A percentile compares a stretch with the other conserved stretches of the same genome.
phyloP scores from a whole-genome alignment of 2,329 filamentous ascomycete genomes.

The Sporothrix pallida region DNA sequence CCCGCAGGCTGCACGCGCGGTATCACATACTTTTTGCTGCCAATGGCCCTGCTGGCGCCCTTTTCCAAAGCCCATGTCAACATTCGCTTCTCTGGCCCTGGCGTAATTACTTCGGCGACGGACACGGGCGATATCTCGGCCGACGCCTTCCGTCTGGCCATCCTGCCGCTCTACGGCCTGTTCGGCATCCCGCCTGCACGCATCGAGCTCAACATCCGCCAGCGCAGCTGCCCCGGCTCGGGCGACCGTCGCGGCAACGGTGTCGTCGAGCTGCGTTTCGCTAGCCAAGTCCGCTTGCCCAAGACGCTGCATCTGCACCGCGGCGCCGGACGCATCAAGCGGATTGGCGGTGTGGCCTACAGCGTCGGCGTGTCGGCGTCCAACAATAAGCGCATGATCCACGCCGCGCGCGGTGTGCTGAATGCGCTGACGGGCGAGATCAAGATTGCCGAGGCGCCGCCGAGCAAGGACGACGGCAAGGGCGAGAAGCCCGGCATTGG shows the following conservation, averaged over 20 bases:
- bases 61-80: slow-evolving; percentile 93
- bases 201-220: slow-evolving; percentile 83
- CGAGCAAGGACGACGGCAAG: slow-evolving; percentile 62
- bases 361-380: slow-evolving; percentile 88
- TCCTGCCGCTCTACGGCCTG: slow-evolving; percentile 85
- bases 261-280: slow-evolving; percentile 91
- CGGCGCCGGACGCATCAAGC: slow-evolving; percentile 82
- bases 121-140: slow-evolving; percentile 72
- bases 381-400: slow-evolving; percentile 95
- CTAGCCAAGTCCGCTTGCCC: slow-evolving; percentile 88
- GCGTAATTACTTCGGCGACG: slow-evolving; percentile 73
- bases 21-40: slow-evolving; percentile 88
- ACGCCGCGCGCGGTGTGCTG: slow-evolving; percentile 82
- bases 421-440: slow-evolving; percentile 88
- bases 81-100: slow-evolving; percentile 85
- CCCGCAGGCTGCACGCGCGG: slow-evolving; percentile 79
- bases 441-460: slow-evolving; percentile 70
- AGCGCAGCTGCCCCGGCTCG: slow-evolving; percentile 76
- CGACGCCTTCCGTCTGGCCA: slow-evolving; percentile 90
- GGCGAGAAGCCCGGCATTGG: slow-evolving; percentile 80
- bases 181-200: slow-evolving; percentile 83
- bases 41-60: slow-evolving; percentile 86
- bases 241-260: slow-evolving; percentile 83
- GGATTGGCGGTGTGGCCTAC: slow-evolving; percentile 91
- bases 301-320: slow-evolving; percentile 90